These are phyloP conservation scores for Suillus discolor DNA, from an alignment of 768 basidiomycete species.

Conservation along the genomic window DNA sequence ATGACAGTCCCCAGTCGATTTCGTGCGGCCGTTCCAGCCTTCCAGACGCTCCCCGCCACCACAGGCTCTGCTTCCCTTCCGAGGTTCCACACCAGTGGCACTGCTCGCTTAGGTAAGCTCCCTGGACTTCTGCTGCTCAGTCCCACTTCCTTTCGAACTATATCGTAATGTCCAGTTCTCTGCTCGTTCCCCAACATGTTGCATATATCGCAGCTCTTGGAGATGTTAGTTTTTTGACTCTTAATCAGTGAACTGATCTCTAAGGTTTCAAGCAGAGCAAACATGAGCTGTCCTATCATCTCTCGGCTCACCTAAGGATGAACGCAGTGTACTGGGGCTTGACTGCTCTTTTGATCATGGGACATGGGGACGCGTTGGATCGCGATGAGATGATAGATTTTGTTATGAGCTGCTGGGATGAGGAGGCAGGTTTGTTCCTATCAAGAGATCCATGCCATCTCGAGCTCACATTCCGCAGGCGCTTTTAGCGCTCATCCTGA, in stretches of 20 bases:
- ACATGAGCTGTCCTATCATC: constrained; percentile 85
- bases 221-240: constrained; percentile 43
- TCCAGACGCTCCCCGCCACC: too few species aligned
- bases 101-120: too few species aligned
- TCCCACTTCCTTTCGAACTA: too few species aligned
- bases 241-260: constrained; percentile 7
- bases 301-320: constrained; percentile 90
- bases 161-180: constrained; percentile 7
- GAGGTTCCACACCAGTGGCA: too few species aligned
- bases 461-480: constrained; percentile 47
- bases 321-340: constrained; percentile 98
- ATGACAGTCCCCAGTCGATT: too few species aligned
- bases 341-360: constrained; percentile 84
- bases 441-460: constrained; percentile 9
- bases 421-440: constrained; percentile 64
- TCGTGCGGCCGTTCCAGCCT: too few species aligned
- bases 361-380: constrained; percentile 74
- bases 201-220: constrained; percentile 77
- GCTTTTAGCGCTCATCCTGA: constrained; percentile 91
- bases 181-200: constrained; percentile 64
- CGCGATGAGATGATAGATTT: constrained; percentile 84
- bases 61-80: too few species aligned
- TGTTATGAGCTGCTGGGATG: constrained; percentile 95
- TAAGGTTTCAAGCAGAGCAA: constrained; percentile 52
- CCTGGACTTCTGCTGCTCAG: too few species aligned